Evolutionary conservation across 2,329 filamentous ascomycete genomes (phyloP), one percentile per base, ranked within the genome.

Genomic region (Botrytis tulipae): DNA sequence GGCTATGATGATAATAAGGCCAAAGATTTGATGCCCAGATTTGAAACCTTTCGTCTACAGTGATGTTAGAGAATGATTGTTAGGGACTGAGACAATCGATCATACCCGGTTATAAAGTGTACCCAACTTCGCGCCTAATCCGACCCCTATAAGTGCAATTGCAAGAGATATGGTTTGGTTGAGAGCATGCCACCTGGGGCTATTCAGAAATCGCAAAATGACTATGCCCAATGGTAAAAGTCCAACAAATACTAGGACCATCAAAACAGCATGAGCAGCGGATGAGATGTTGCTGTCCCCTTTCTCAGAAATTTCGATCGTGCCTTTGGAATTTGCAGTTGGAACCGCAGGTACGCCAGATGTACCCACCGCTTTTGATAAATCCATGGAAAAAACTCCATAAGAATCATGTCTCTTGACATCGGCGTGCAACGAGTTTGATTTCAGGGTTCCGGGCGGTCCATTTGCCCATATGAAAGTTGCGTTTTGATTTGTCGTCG

Each of bases 391-490:
- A 79, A 91, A 91, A 10, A 80, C 80, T 62, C 89, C 88, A 76
- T 87, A 88, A 62, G 83, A 83, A 60, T 81, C 79, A 79, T 91
- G 89, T 60, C 85, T 84, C 77, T 84, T 84, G 72, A 90, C 82
- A 18, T 82, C 81, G 0, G 85, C 86, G 18, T 81, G 80, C 3
- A 78, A 70, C 51, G 82, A 81, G 76, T 89, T 81, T 72, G 83
- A 86, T 35, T 80, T 79, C 40, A 86, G 80, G 25, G 80, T 77
- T 57, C 84, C 84, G n/a, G 79, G 77, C 8, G 87, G 86, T 0
- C 89, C 89, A 35, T 86, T 82, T 29, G 87, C 89, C 78, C 86
- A 91, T 72, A 90, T 86, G 80, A 87, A 88, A 59, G 82, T 82
- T 75, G 86, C 84, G 22, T 81, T 80, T 22, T 81, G 82, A 18